Conservation (phyloP, 2,329 filamentous ascomycete species). For the Byssochlamys sp. region DNA sequence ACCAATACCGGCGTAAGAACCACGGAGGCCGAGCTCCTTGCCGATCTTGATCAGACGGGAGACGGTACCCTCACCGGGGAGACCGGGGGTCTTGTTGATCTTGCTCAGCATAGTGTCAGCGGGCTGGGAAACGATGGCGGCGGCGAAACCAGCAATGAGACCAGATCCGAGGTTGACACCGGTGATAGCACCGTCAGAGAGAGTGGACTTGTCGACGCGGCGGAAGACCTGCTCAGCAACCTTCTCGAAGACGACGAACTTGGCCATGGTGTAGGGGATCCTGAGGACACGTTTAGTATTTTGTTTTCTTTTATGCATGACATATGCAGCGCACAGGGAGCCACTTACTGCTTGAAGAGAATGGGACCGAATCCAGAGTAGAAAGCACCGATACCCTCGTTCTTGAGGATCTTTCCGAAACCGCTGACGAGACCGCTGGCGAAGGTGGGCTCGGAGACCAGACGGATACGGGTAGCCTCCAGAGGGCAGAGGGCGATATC, state of each 20-base stretch:
- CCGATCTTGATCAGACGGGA: slow-evolving; percentile 77
- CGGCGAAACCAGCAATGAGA: slow-evolving; percentile 77
- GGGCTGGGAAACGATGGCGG: slow-evolving; percentile 76
- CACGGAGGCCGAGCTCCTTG: slow-evolving; percentile 71
- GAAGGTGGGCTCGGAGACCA: slow-evolving; percentile 79
- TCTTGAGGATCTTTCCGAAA: slow-evolving; percentile 72
- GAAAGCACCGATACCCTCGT: slow-evolving; percentile 75
- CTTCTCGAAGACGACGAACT: slow-evolving; percentile 91
- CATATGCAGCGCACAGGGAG: neutral
- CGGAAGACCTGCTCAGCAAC: slow-evolving; percentile 65
- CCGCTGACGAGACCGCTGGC: slow-evolving; percentile 69
- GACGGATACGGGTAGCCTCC: slow-evolving; percentile 86
- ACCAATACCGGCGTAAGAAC: slow-evolving; percentile 71
- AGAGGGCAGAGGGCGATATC: slow-evolving; percentile 70
- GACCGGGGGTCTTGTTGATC: slow-evolving; percentile 91
- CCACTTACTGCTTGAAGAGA: slow-evolving; percentile 66
- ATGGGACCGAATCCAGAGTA: slow-evolving; percentile 87
- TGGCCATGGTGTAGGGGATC: slow-evolving; percentile 88
- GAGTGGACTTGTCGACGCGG: slow-evolving; percentile 58
- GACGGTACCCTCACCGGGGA: slow-evolving; percentile 73
- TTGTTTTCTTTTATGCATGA: neutral
- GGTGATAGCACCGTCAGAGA: slow-evolving; percentile 63
- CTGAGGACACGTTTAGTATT: slow-evolving; percentile 34
- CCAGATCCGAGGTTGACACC: slow-evolving; percentile 75
- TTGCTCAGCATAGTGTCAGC: slow-evolving; percentile 90